Conservation (phyloP, 2,329 filamentous ascomycete genomes). For the Aspergillus sp. region DNA sequence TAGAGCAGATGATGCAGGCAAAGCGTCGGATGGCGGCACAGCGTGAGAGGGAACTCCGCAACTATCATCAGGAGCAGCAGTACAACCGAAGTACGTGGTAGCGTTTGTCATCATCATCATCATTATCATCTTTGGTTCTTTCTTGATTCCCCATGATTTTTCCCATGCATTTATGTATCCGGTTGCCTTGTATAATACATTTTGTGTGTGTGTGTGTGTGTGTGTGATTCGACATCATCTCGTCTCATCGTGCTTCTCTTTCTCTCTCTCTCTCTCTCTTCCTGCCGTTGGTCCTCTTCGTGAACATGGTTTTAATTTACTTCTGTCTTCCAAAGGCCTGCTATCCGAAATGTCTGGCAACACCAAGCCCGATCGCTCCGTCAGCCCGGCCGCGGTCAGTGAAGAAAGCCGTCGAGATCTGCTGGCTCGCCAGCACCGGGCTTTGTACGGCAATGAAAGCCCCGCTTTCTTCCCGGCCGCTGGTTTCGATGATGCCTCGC, state of each 20-base stretch:
- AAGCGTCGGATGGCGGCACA: constrained; percentile 99
- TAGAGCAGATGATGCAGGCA: constrained; percentile 97
- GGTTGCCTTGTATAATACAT: constrained; percentile 38
- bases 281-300: constrained; percentile 5
- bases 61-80: constrained; percentile 99
- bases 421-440: constrained; percentile 90
- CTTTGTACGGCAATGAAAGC: constrained; percentile 73
- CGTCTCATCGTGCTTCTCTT: constrained; percentile 7
- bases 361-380: constrained; percentile 76
- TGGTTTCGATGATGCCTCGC: constrained; percentile 60
- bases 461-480: constrained; percentile 59
- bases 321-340: constrained; percentile 45
- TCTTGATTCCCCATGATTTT: constrained; percentile 30
- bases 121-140: constrained; percentile 24
- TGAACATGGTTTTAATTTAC: constrained; percentile 36
- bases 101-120: constrained; percentile 21
- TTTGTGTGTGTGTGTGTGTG: neutral
- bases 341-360: constrained; percentile 59
- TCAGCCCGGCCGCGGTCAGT: constrained; percentile 79
- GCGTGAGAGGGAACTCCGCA: constrained; percentile 96
- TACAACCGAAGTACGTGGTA: constrained; percentile 85
- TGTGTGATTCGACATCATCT: constrained; percentile 9
- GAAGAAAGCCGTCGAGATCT: constrained; percentile 94
- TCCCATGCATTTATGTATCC: constrained; percentile 34
- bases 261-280: neutral